phyloP scores from a whole-genome alignment of 768 basidiomycete species.

The Tulasnella sp. region DNA sequence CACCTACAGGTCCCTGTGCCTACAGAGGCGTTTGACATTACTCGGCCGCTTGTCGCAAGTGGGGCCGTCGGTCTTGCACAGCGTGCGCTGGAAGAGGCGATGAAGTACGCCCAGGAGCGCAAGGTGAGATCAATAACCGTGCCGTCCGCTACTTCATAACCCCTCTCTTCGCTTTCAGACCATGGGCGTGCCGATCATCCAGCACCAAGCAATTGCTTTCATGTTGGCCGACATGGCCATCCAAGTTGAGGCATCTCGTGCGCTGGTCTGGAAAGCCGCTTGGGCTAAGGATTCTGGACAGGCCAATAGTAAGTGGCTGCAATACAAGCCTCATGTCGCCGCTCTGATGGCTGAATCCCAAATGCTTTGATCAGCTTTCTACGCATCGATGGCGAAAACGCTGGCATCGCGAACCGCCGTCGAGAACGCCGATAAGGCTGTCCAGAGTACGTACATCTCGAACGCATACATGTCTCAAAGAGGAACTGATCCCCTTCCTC shows the following conservation, averaged over 20 bases:
- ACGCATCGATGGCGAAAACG: conserved; percentile 32
- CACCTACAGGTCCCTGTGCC: background rate
- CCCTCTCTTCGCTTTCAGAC: conserved; percentile 21
- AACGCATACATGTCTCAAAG: background rate
- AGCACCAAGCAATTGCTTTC: conserved; percentile 30
- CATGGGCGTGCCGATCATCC: conserved; percentile 31
- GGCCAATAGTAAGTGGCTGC: conserved; percentile 26
- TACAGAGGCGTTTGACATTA: conserved; percentile 32
- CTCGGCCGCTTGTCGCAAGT: conserved; percentile 30
- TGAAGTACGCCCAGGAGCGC: conserved; percentile 30
- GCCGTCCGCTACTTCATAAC: background rate
- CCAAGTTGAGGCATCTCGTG: conserved; percentile 24
- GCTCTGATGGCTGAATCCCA: background rate
- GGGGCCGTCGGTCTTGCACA: conserved; percentile 31
- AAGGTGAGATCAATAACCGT: conserved; percentile 18
- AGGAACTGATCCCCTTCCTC: background rate
- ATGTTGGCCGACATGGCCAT: conserved; percentile 34
- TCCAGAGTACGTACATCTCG: conserved; percentile 23
- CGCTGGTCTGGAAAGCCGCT: conserved; percentile 27
- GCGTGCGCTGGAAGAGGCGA: conserved; percentile 30
- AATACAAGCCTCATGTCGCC: too few species aligned
- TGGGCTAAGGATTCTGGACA: conserved; percentile 29
- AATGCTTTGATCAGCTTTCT: conserved; percentile 24
- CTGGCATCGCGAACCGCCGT: conserved; percentile 28
- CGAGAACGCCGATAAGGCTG: conserved; percentile 29